Conservation (phyloP, 495 filamentous ascomycete species). For the Penicillium pulvis region DNA sequence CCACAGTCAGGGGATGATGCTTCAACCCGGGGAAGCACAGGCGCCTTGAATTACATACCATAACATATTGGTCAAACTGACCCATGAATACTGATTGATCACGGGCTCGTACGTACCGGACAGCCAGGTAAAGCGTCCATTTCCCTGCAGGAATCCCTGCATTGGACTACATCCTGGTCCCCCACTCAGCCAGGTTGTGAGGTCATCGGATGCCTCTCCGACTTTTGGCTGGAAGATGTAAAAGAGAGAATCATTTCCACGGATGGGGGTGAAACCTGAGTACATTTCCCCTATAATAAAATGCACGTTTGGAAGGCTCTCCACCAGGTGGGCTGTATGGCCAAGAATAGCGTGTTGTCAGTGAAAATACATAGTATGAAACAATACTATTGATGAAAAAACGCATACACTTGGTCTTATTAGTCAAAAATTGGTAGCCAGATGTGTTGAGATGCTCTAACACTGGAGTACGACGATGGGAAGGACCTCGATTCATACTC, state of each 20-base stretch:
- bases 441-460: constrained; percentile 8
- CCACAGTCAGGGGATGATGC: neutral
- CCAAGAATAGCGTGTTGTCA: constrained; percentile 2
- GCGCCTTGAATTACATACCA: constrained; percentile 40
- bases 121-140: constrained; percentile 64
- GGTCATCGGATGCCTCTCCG: constrained; percentile 59
- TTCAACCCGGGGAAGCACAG: neutral
- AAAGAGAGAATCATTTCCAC: constrained; percentile 55
- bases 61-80: constrained; percentile 64
- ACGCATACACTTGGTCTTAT: constrained; percentile 37
- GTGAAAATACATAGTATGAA: neutral
- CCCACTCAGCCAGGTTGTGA: constrained; percentile 75
- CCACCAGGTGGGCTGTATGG: constrained; percentile 58
- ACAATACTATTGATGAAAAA: neutral
- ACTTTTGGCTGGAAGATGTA: constrained; percentile 54
- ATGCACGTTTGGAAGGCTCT: constrained; percentile 71
- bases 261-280: constrained; percentile 73
- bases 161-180: constrained; percentile 69
- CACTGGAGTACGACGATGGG: neutral
- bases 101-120: constrained; percentile 59
- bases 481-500: neutral
- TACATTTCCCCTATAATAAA: constrained; percentile 78
- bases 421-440: constrained; percentile 40
- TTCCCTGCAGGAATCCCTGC: constrained; percentile 67
- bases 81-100: constrained; percentile 66